These are phyloP conservation scores for Diutina neorugosa DNA, from an alignment of 1,139 yeast genomes.

Conservation along the genomic window DNA sequence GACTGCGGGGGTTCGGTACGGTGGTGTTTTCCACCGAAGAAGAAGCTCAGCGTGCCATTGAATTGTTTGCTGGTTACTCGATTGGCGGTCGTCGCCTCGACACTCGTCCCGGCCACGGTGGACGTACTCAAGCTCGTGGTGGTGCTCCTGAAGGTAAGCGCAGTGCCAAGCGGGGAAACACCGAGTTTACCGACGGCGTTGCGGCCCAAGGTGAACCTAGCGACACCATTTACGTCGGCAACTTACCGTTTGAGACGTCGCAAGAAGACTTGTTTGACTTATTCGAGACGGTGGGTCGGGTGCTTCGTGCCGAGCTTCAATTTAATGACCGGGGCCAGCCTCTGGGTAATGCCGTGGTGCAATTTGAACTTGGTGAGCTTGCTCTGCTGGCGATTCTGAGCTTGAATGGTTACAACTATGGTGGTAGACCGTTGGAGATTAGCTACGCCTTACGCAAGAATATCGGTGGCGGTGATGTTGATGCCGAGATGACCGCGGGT, in stretches of 20 bases:
- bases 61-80: constrained; percentile 51
- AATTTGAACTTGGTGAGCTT: constrained; percentile 53
- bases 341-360: constrained; percentile 75
- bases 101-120: constrained; percentile 48
- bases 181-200: constrained; percentile 55
- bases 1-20: constrained; percentile 80
- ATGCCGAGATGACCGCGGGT: not conserved
- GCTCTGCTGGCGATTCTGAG: constrained; percentile 69
- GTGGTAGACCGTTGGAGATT: constrained; percentile 61
- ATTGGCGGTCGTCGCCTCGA: constrained; percentile 61
- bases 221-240: constrained; percentile 56
- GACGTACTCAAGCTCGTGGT: not conserved
- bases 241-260: constrained; percentile 83
- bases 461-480: not conserved
- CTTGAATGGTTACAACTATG: constrained; percentile 71
- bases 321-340: constrained; percentile 56
- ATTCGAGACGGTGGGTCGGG: constrained; percentile 76
- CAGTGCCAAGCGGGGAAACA: constrained; percentile 15
- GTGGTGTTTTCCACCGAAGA: constrained; percentile 49
- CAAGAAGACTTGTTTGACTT: constrained; percentile 76
- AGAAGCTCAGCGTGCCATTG: constrained; percentile 52
- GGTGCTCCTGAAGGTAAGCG: not conserved
- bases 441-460: not conserved
- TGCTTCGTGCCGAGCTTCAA: constrained; percentile 68
- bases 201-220: constrained; percentile 52